Evolutionary conservation across 192 early-diverging fungal genomes (phyloP).

Genomic region (Glomus cerebriforme): DNA sequence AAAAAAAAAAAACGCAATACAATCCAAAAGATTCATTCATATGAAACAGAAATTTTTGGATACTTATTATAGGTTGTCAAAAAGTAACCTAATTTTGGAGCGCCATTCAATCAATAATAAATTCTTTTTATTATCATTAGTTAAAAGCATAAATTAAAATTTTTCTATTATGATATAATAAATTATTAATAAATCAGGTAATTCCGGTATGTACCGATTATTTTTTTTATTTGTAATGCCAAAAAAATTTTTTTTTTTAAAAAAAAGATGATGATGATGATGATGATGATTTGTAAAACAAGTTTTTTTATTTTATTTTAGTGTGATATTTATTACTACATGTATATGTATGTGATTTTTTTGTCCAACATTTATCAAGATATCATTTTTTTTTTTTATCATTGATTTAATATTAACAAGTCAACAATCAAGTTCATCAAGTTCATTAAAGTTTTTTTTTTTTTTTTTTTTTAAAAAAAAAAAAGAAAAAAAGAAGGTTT

Average conservation of each 20-base stretch:
- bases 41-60: background rate
- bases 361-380: background rate
- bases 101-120: background rate
- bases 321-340: background rate
- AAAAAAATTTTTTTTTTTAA: too few species aligned
- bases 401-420: background rate
- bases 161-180: background rate
- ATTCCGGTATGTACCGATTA: background rate
- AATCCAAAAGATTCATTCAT: background rate
- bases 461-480: too few species aligned
- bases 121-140: background rate
- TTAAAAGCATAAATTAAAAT: background rate
- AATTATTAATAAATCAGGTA: background rate
- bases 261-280: background rate
- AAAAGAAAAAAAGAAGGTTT: background rate
- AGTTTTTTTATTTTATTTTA: background rate
- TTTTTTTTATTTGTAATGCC: background rate
- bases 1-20: background rate
- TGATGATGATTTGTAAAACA: background rate
- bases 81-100: background rate
- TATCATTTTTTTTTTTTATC: background rate
- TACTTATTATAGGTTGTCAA: background rate
- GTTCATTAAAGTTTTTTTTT: too few species aligned
- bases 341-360: background rate
- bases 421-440: background rate